A percentile compares a stretch with the other conserved stretches of the same genome.
Evolutionary conservation across 805 yeast genomes (phyloP).

Genomic region (Candida xiaguanensis): DNA sequence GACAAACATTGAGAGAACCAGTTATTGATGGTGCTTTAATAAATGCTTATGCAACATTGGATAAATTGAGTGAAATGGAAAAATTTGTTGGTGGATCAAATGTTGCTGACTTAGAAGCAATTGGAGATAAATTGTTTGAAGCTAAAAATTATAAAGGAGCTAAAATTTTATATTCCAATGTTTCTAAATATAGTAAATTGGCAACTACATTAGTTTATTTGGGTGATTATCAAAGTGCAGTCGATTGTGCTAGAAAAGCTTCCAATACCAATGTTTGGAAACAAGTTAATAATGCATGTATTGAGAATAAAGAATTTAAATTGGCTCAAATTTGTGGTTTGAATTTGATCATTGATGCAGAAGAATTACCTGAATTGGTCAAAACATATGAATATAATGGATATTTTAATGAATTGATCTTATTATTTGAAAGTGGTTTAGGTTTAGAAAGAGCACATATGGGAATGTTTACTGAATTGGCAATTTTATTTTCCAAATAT

Average conservation of each 20-base stretch:
- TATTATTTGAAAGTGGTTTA: conserved; percentile 91
- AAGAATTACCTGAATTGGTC: conserved; percentile 89
- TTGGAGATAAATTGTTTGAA: conserved; percentile 88
- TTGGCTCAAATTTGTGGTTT: conserved; percentile 98
- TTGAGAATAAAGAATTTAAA: conserved; percentile 90
- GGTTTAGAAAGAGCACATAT: conserved; percentile 98
- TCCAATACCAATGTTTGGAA: conserved; percentile 93
- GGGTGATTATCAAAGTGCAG: conserved; percentile 92
- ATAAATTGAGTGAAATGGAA: conserved; percentile 74
- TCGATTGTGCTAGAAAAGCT: conserved; percentile 98
- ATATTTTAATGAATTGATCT: conserved; percentile 84
- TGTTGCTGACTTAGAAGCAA: conserved; percentile 86
- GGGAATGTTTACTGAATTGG: conserved; percentile 99
- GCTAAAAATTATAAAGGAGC: conserved; percentile 88
- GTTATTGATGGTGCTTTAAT: conserved; percentile 89
- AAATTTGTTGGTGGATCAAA: conserved; percentile 80
- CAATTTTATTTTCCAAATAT: conserved; percentile 86
- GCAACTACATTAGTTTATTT: conserved; percentile 95
- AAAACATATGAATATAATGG: conserved; percentile 85
- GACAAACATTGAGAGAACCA: conserved; percentile 87
- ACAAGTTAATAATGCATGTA: conserved; percentile 95
- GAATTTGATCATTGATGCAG: conserved; percentile 95
- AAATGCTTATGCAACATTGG: conserved; percentile 79
- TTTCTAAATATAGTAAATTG: conserved; percentile 91
- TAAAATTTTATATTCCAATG: conserved; percentile 75